Evolutionary conservation across 2,329 filamentous ascomycete species (phyloP), one percentile per base, ranked within the genome.

Genomic region (Penicillium palitans): DNA sequence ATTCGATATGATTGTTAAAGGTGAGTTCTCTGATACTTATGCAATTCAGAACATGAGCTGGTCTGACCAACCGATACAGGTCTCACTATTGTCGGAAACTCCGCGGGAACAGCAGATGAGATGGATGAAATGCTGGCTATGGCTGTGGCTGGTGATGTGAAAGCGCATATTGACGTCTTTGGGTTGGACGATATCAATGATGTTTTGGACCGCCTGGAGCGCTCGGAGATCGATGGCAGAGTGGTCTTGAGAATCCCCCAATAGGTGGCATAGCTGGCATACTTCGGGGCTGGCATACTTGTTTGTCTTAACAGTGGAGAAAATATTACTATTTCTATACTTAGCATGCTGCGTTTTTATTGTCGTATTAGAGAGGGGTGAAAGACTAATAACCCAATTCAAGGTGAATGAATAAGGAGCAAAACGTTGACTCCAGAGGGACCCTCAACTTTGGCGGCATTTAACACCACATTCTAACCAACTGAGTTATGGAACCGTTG

Each of bases 1-100:
- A 0, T 76, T 81, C 25, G 75, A 79, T 31, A 80, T 81, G 73
- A 77, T 78, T 39, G 77, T 79, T 27, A 75, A 74, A 63, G 78
- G 77, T 75, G 58, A 50, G 65, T 51, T 17, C n/a, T 19, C 19
- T 19, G 2, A 2, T 25, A 21, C 15, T 8, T 10, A 6, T 21
- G 6, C 15, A 24, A 17, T 13, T 33, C 4, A n/a, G 7, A 6
- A 9, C 9, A 42, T 40, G 17, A 19, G 12, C 4, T 15, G 4
- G 5, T 13, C 50, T 58, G 17, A 58, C 29, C 7, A 13, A 15
- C 2, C 17, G 4, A 12, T 35, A 35, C 37, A 73, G 75, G 78
- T 15, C 67, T 79, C 2, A 76, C 75, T 3, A 79, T 81, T 55
- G 75, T 78, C 33, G 79, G 79, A 4, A 79, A 78, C 8, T 80